Evolutionary conservation across 2,329 filamentous ascomycete genomes (phyloP), one percentile per base, ranked within the genome.

Genomic region (Colletotrichum euphorbiae): DNA sequence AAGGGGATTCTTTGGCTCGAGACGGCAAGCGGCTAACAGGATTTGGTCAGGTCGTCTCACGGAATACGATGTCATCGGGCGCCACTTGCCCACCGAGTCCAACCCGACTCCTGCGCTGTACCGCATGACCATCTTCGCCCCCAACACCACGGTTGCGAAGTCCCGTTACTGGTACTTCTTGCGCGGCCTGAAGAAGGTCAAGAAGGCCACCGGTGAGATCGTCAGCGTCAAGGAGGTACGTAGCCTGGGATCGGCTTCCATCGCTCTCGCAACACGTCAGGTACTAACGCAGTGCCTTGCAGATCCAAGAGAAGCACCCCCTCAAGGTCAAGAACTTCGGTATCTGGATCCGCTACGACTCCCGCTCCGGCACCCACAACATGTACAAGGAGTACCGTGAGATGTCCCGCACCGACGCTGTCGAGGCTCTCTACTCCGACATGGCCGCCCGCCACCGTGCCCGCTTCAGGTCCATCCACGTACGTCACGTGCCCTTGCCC

Each of bases 311-410:
- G 94, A 98, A 98, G 92, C 94, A 93, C 85, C 96, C 96, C 79
- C 88, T 94, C 81, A 98, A 97, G 90, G 94, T 99, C 90, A 99
- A 99, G 94, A 99, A 98, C 93, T 98, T 99, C 83, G 96, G 96
- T 84, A 91, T 99, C 90, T 99, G 97, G 97, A 91, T 99, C 87
- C 94, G 97, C 83, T 99, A 99, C 89, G 95, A 99, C 88, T 99
- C 97, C 72, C 95, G 96, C 85, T 98, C 96, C 79, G 96, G 96
- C 79, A 99, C 96, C 79, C 96, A 99, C 94, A 99, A 99, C 92
- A 99, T 99, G 96, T 99, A 99, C 93, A 98, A 98, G 91, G 96
- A 99, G 91, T 98, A 98, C 92, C 93, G 96, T 83, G 96, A 98
- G 90, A 93, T 98, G 90, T 95, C 93, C 82, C 90, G 96, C 85